Conservation (phyloP, 768 basidiomycete genomes). For the Gloeostereum incarnatum region DNA sequence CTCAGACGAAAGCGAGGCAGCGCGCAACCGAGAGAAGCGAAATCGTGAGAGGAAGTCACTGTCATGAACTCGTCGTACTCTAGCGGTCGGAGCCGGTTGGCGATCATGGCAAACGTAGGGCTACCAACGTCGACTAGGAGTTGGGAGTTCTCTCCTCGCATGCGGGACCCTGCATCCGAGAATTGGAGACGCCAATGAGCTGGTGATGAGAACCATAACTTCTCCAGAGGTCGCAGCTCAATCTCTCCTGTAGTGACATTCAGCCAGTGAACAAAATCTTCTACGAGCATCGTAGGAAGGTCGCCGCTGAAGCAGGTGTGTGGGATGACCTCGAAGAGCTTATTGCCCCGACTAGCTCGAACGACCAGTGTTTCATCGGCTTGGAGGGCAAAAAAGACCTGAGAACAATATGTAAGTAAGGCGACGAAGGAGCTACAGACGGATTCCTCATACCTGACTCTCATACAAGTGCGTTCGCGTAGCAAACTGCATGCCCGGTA, state of each 20-base stretch:
- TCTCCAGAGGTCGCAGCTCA: conserved; percentile 17
- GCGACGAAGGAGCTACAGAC: not conserved
- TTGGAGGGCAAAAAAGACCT: conserved; percentile 9
- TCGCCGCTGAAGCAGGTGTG: conserved; percentile 13
- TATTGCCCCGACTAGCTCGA: conserved; percentile 3
- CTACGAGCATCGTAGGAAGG: conserved; percentile 14
- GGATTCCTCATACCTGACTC: conserved; percentile 7
- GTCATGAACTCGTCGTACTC: conserved; percentile 15
- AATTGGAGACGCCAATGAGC: conserved; percentile 17
- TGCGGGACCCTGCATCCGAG: conserved; percentile 1
- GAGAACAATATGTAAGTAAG: not conserved
- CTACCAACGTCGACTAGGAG: conserved; percentile 18
- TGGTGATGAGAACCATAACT: conserved; percentile 14
- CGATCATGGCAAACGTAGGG: conserved; percentile 16
- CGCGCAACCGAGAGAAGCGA: conserved; percentile 8
- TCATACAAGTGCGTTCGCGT: conserved; percentile 1
- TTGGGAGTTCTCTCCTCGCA: conserved; percentile 5
- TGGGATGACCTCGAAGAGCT: conserved; percentile 14
- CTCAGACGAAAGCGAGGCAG: conserved; percentile 22
- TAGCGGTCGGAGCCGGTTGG: conserved; percentile 12
- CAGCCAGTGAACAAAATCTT: conserved; percentile 19
- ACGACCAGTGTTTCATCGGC: conserved; percentile 7
- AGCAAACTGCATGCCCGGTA: conserved; percentile 10
- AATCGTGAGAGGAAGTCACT: conserved; percentile 7
- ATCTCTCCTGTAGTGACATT: conserved; percentile 13